Evolutionary conservation across 2,329 filamentous ascomycete genomes (phyloP), one percentile per base, ranked within the genome.

Genomic region (Fusarium sublunatum): DNA sequence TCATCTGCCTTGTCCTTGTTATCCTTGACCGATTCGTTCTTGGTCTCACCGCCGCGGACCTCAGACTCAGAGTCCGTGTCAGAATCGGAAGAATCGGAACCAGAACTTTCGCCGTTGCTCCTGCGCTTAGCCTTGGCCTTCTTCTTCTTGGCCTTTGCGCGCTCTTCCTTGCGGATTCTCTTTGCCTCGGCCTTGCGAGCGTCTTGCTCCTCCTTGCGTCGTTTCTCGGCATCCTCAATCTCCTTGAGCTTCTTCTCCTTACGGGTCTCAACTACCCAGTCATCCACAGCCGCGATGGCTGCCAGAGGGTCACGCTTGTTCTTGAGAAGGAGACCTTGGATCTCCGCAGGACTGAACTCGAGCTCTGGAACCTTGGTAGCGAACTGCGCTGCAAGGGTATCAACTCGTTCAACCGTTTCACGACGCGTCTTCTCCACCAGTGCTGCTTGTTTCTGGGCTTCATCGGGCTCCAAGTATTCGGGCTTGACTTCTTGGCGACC

Each of bases 261-360:
- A 34, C 82, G 75, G 31, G 79, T 81, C 53, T 80, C 78, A 25
- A 75, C 71, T 1, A 86, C 76, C 81, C 86, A 88, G 9, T 76
- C 75, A 11, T 79, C 80, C 0, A 79, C 75, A 3, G 74, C 76
- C 7, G 75, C 78, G 5, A 87, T 75, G 0, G 82, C 86, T 1
- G 72, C 77, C 32, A 79, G 75, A 0, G 85, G 81, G 52, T 79
- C 74, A 9, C 80, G 79, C 77, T 88, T 88, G 68, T 87, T 75
- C 67, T 80, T 81, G 59, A 88, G 76, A 44, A 88, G 76, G 52
- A 82, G 82, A 6, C 86, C 86, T 70, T 88, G 86, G 6, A 88
- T 79, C 73, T 88, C 85, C 6, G 86, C 86, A 0, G 85, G 86
- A 49, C 82, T 85, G 69, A 88, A 88, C 69, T 86, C 80, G 39